Evolutionary conservation across 768 basidiomycete genomes (phyloP).

Genomic region (Lactifluus echinatus): DNA sequence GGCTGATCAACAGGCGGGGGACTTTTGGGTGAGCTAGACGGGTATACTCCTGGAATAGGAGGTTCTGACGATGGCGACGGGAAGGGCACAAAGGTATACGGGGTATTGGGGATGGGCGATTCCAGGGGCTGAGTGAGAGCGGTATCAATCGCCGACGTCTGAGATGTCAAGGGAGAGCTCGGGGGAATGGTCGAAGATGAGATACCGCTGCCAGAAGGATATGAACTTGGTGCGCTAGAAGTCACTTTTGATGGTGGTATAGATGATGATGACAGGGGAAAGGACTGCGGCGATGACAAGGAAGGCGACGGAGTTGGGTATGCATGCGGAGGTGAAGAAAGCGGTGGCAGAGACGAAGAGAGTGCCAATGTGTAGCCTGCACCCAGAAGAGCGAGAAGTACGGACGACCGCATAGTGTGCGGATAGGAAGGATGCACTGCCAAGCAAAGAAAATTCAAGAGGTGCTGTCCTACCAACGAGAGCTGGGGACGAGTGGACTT

Average conservation of each 20-base stretch:
- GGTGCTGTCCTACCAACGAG: too few relatives aligned
- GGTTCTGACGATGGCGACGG: conserved; percentile 34
- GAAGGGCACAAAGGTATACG: conserved; percentile 11
- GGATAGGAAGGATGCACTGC: background rate
- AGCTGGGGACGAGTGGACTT: too few relatives aligned
- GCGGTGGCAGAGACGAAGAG: background rate
- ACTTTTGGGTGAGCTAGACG: conserved; percentile 42
- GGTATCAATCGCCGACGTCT: background rate
- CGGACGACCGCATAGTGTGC: background rate
- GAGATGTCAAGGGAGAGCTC: background rate
- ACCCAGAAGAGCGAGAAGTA: background rate
- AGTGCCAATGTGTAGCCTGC: background rate
- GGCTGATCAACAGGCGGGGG: conserved; percentile 44
- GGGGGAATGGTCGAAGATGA: conserved; percentile 4
- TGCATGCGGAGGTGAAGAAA: background rate
- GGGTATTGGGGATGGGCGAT: conserved; percentile 4
- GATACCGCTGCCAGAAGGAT: background rate
- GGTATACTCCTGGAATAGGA: conserved; percentile 46
- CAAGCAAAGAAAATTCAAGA: background rate
- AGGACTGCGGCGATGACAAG: background rate
- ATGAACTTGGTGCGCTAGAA: background rate
- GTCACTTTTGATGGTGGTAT: background rate
- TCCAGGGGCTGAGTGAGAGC: conserved; percentile 3
- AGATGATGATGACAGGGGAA: background rate
- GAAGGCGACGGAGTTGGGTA: background rate